phyloP scores from a whole-genome alignment of 257 asterid genomes.

The Solanum microdontum region DNA sequence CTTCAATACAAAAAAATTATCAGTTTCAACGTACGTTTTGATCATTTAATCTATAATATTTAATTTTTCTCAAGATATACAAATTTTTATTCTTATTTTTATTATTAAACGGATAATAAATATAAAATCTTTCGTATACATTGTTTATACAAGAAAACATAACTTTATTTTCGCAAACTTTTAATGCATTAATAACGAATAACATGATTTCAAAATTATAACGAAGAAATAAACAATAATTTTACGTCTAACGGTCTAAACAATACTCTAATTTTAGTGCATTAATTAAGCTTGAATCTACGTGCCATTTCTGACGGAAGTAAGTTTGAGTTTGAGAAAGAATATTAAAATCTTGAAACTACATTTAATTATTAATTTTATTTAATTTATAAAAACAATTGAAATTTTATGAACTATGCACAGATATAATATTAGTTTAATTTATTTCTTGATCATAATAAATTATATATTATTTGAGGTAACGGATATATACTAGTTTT shows the following conservation, averaged over 20 bases:
- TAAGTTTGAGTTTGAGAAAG: neutral
- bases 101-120: neutral
- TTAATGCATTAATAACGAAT: neutral
- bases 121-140: neutral
- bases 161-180: neutral
- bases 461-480: neutral
- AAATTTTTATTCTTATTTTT: neutral
- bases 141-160: neutral
- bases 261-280: neutral
- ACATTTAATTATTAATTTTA: neutral
- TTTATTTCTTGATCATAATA: neutral
- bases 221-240: neutral
- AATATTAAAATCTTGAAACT: neutral
- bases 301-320: neutral
- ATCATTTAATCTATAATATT: neutral
- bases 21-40: neutral
- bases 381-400: neutral
- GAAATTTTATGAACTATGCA: neutral
- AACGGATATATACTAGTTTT: neutral
- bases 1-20: neutral
- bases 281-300: neutral
- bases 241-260: neutral
- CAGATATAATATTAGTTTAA: neutral
- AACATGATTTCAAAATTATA: neutral
- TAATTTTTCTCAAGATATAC: neutral